Base-by-base conservation (phyloP, 2,329 filamentous ascomycete species). In the Tolypocladium paradoxum region DNA sequence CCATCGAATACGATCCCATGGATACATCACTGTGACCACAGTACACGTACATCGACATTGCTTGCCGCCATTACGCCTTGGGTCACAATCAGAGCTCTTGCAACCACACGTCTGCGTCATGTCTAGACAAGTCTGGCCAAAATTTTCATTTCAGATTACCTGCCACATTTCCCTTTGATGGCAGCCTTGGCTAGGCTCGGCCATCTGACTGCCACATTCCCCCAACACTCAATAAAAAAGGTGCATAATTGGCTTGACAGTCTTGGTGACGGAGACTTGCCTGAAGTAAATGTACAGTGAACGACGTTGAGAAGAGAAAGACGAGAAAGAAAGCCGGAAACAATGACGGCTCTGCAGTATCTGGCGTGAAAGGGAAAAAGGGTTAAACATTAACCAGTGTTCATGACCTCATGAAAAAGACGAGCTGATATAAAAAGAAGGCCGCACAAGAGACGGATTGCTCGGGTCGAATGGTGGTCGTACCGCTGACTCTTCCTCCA, bases 321-420 rank as follows among this genome's bases (percentile, higher is more conserved):
- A 48, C 50, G 49, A 52, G 36, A 55, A 56, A 46, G 53, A 16
- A 55, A 50, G 37, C 51, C 38, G 54, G 45, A 53, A 54, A 52
- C 51, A 45, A 56, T 46, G 51, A 55, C 38, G 34, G 38, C 38
- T 18, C n/a, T 37, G 33, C 48, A 53, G 46, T 48, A 51, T 27
- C 48, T 38, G 52, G 45, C 36, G 24, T 36, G 45, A 46, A 48
- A 50, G 46, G 56, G 55, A 43, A 55, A 22, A 58, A 52, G 29
- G 49, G 63, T 57, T 61, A 66, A 56, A 68, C 59, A 69, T 68
- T 66, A 68, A 64, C 61, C 61, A 57, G 57, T 54, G 56, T 63
- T 67, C 66, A 63, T 68, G 60, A 61, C 59, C 60, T 68, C 64
- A 57, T 67, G 61, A 69, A 62, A 57, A 55, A 56, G 57, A 64